Conservation (phyloP, 2,329 filamentous ascomycete species). For the Anisogramma anomala region DNA sequence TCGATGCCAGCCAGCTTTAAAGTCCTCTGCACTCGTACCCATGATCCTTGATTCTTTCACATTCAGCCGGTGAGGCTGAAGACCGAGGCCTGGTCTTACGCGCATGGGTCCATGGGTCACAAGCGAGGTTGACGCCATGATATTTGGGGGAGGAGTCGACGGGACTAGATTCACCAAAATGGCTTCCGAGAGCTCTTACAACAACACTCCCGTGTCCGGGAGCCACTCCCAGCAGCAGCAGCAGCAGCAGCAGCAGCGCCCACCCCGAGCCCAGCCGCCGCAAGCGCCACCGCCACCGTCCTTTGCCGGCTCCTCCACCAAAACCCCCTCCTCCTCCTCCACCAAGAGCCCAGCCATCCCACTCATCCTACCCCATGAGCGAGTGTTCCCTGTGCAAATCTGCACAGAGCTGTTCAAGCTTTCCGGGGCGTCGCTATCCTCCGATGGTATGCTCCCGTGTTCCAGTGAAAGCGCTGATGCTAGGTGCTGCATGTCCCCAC, state of each 20-base stretch:
- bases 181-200: slow-evolving; percentile 5
- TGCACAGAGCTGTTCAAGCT: slow-evolving; percentile 61
- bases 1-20: too few species aligned
- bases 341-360: slow-evolving; percentile 36
- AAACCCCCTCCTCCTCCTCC: slow-evolving; percentile 25
- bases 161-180: neutral
- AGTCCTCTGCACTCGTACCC: neutral
- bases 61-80: neutral
- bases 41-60: neutral
- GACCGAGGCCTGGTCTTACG: neutral
- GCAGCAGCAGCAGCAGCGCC: neutral
- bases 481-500: neutral
- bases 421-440: slow-evolving; percentile 61
- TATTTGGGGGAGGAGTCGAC: neutral
- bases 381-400: slow-evolving; percentile 65
- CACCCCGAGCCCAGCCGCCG: neutral
- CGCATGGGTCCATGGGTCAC: neutral
- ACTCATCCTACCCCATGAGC: slow-evolving; percentile 53
- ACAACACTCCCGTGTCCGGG: slow-evolving; percentile 6
- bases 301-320: slow-evolving; percentile 12
- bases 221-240: too few species aligned
- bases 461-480: neutral
- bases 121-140: neutral
- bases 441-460: slow-evolving; percentile 49
- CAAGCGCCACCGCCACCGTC: neutral